Evolutionary conservation across 495 filamentous ascomycete genomes (phyloP).

Genomic region (Daldinia grandis): DNA sequence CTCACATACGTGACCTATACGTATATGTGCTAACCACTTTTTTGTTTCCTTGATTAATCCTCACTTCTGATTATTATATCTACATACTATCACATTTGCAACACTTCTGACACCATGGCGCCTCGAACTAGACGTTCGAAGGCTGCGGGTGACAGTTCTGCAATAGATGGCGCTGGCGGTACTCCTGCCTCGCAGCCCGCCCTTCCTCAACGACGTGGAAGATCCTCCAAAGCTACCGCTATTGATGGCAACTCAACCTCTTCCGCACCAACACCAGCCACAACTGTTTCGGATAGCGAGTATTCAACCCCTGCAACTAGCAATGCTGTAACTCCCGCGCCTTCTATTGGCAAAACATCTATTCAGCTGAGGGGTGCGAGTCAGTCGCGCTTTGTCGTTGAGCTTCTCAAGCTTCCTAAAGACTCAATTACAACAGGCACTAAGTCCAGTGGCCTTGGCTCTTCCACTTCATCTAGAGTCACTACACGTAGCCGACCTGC

Average conservation of each 20-base stretch:
- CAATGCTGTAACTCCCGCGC: conserved; percentile 65
- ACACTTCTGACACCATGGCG: conserved; percentile 23
- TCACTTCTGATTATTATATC: conserved; percentile 7
- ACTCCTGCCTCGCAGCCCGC: neutral
- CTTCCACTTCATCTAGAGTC: conserved; percentile 9
- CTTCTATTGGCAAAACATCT: conserved; percentile 30
- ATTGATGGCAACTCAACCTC: conserved; percentile 43
- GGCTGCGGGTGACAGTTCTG: conserved; percentile 8
- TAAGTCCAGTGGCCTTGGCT: conserved; percentile 32
- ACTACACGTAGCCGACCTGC: conserved; percentile 22
- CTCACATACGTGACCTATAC: neutral
- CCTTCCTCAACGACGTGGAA: neutral
- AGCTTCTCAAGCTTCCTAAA: conserved; percentile 16
- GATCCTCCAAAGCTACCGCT: conserved; percentile 4
- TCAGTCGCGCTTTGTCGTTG: conserved; percentile 20
- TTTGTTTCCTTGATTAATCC: neutral
- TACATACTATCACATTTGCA: neutral
- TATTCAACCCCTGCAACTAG: conserved; percentile 84
- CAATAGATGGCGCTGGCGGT: neutral
- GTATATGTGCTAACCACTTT: neutral
- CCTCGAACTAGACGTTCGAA: conserved; percentile 32
- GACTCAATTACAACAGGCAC: neutral
- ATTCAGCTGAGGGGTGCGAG: conserved; percentile 9
- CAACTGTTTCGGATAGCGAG: conserved; percentile 62
- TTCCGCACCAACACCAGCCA: conserved; percentile 49